Evolutionary conservation across 805 yeast species (phyloP), one percentile per base, ranked within the genome.

Genomic region (Nakazawaea populi): DNA sequence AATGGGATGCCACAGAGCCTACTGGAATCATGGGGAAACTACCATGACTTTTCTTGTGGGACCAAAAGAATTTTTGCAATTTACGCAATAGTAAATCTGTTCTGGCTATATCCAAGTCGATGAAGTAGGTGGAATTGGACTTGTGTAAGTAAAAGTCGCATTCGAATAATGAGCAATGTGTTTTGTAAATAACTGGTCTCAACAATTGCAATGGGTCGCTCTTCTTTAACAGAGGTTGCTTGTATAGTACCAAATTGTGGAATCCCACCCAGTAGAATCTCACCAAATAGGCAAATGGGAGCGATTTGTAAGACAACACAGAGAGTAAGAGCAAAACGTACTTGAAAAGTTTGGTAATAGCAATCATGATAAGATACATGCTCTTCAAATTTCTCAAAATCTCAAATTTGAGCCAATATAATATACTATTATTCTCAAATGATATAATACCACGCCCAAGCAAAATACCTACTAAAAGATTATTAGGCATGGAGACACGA

Each of bases 131-230:
- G 6, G 92, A 82, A 64, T 92, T 92, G 51, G 86, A 81, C 70
- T 91, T 92, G 71, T 91, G 98, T 45, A 89, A 59, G 61, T 89
- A 89, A 71, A 87, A 78, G 66, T 91, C 97, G 61, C 89, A 82
- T 62, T 91, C 97, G 60, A 87, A 67, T 6, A 87, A 81, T 1
- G 92, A 83, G 31, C 86, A 87, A 53, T 79, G 80, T 0, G 90
- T 77, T 27, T 64, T 56, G 55, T 71, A 71, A 11, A 63, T 58
- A 1, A 71, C 61, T 42, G 76, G 71, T 10, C 72, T 69, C 62
- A 83, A 83, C n/a, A 73, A 56, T 39, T 69, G 54, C 4, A 55
- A 42, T 14, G 49, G 44, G 39, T 61, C 48, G 8, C 36, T 31
- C 18, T 14, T 14, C n/a, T 39, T 44, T 64, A n/a, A 55, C 54